phyloP scores from a whole-genome alignment of 2,329 filamentous ascomycete species.

The Pezicula neosporulosa region DNA sequence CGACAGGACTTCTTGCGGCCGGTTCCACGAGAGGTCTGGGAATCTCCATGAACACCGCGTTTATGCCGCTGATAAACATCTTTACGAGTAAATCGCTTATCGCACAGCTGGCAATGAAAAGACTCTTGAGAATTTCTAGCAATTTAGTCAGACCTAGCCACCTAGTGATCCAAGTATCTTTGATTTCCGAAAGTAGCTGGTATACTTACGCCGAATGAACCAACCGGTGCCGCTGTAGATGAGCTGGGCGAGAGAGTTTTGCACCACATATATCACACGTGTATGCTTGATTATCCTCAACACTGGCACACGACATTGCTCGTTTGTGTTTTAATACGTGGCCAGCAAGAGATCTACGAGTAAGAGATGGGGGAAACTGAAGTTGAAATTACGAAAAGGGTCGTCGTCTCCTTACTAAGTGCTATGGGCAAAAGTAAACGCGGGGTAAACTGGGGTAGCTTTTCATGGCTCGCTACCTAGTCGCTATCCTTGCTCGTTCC shows the following conservation, averaged over 20 bases:
- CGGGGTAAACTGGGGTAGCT: constrained; percentile 43
- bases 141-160: not conserved
- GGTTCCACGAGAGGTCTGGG: not conserved
- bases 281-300: not conserved
- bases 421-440: not conserved
- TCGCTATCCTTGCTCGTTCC: constrained; percentile 57
- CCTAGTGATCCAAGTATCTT: not conserved
- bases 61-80: constrained; percentile 1
- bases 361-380: too few relatives aligned
- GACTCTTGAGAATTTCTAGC: not conserved
- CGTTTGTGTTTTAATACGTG: too few relatives aligned
- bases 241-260: constrained; percentile 1
- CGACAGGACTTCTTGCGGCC: constrained; percentile 1
- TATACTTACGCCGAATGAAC: not conserved
- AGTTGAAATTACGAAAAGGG: too few relatives aligned
- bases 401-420: not conserved
- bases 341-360: too few relatives aligned
- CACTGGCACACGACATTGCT: too few relatives aligned
- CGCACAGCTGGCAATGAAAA: not conserved
- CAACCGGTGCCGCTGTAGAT: not conserved
- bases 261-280: not conserved
- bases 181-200: not conserved
- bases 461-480: too few relatives aligned
- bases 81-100: constrained; percentile 1
- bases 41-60: not conserved